Evolutionary conservation across 441 rosid genomes (phyloP), one percentile per base, ranked within the genome.

Genomic region (Aquilaria agallochum): DNA sequence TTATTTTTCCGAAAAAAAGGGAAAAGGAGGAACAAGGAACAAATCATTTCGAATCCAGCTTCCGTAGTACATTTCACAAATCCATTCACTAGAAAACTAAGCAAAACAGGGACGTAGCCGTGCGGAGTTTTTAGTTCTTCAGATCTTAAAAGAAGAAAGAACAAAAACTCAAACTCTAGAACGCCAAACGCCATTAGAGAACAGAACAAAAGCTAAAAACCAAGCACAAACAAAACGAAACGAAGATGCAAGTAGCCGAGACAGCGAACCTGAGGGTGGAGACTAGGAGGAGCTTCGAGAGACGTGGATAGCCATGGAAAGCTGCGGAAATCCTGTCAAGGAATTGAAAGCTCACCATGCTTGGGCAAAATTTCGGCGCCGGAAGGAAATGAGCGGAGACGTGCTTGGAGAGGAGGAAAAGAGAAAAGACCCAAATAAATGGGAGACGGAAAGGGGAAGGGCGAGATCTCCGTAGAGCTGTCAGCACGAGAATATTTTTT

Each of bases 191-290:
- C 6, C 42, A 36, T 36, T 36, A 36, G 5, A 3, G 9, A 9
- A 34, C 15, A 6, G 52, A 58, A 20, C 44, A 31, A 40, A 59
- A 45, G 31, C 32, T 5, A n/a, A 50, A 32, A 51, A 50, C 20
- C 9, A 36, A 50, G 55, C 31, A 42, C 3, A 13, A 15, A 42
- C n/a, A 12, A 14, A 13, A 63, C 1, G 11, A 48, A 55, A 33
- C 0, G 31, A 34, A 31, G 36, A 72, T 36, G 61, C 2, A 20
- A 20, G 27, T 20, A 20, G 27, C 27, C 27, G 27, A 20, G 27
- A 20, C 27, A 53, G 44, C 13, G 49, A 70, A 88, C 97, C 97
- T 78, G 76, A 91, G 74, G 53, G 97, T 68, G 88, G 85, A 85
- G 77, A 89, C 70, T 55, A 91, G 72, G 67, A 89, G 5, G 20